Percentiles rank a stretch among this genome's conserved stretches.
Conservation (phyloP, 2,329 filamentous ascomycete species). For the Chaetomium strumarium region DNA sequence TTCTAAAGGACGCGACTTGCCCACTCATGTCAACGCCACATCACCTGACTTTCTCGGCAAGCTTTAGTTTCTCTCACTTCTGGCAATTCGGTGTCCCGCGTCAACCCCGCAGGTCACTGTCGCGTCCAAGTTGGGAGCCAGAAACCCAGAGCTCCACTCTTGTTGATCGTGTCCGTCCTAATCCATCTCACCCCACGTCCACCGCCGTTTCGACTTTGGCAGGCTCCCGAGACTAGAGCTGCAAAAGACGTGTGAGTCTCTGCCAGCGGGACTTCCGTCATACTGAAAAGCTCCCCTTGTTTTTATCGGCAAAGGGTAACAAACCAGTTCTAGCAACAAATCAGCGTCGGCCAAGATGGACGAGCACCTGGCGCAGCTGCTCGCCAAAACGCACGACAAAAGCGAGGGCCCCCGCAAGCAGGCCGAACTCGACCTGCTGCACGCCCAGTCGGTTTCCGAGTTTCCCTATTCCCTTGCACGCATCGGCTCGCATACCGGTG, state of each 20-base stretch:
- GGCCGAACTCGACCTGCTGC: slow-evolving; percentile 77
- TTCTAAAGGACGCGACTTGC: slow-evolving; percentile 3
- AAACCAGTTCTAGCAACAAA: neutral
- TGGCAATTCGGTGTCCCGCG: too few species aligned
- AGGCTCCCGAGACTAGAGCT: neutral
- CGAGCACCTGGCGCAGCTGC: slow-evolving; percentile 82
- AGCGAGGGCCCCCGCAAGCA: slow-evolving; percentile 72
- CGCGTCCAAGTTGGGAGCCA: too few species aligned
- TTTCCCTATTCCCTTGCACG: slow-evolving; percentile 77
- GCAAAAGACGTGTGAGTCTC: too few species aligned
- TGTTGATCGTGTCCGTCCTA: slow-evolving; percentile 4
- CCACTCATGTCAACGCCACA: slow-evolving; percentile 19
- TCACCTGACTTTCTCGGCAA: slow-evolving; percentile 20
- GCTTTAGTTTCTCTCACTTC: too few species aligned
- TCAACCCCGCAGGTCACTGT: neutral
- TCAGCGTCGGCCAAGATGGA: slow-evolving; percentile 57
- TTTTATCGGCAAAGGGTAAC: neutral
- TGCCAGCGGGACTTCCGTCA: neutral
- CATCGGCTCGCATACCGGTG: slow-evolving; percentile 69
- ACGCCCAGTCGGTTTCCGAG: slow-evolving; percentile 60
- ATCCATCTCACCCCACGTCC: slow-evolving; percentile 3
- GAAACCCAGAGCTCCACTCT: neutral
- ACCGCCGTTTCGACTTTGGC: neutral
- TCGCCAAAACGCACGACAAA: slow-evolving; percentile 77
- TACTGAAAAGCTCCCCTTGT: neutral